Evolutionary conservation across 2,329 filamentous ascomycete genomes (phyloP), one percentile per base, ranked within the genome.

Genomic region (Pezicula radicicola): DNA sequence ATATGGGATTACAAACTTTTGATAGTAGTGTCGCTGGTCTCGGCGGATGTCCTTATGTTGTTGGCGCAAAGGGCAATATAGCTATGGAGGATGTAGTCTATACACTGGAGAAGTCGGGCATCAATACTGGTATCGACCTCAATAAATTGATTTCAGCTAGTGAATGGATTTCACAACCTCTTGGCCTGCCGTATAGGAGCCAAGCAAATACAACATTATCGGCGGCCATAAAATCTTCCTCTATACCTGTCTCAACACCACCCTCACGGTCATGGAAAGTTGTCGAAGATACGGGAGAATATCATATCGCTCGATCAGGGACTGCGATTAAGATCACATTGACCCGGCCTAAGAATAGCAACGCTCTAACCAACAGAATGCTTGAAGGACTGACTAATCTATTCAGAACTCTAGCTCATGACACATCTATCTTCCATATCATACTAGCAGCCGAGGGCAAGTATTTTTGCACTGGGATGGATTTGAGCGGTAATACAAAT

Each of bases 11-110:
- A 12, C 69, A 83, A 10, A 80, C 80, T 0, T 89, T 89, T 60
- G 86, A 89, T 61, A 79, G 79, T 51, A 84, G 83, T 12, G 81
- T 88, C 2, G 82, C 75, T 2, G 85, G 85, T 0, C 70, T 89
- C 0, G 85, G 85, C 2, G 85, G 85, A 0, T 88, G 85, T 64
- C 85, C 85, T 0, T 88, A 81, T 61, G 83, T 81, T 30, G 84
- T 83, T 0, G 85, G 85, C 0, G 85, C 85, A 3, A 88, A 83
- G 8, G 85, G 85, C 0, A 89, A 88, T 62, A 80, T 87, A 2
- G 61, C 68, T 1, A 70, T 68, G 1, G 69, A 71, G 51, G 68
- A 71, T 46, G 19, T 64, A 13, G 66, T 70, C 3, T 71, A 71
- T 55, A 68, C 67, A 49, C 66, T 79, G 48, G 77, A 83, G 46